These are phyloP conservation scores for Penicillium bovifimosum DNA, from an alignment of 495 filamentous ascomycete species.

Conservation along the genomic window DNA sequence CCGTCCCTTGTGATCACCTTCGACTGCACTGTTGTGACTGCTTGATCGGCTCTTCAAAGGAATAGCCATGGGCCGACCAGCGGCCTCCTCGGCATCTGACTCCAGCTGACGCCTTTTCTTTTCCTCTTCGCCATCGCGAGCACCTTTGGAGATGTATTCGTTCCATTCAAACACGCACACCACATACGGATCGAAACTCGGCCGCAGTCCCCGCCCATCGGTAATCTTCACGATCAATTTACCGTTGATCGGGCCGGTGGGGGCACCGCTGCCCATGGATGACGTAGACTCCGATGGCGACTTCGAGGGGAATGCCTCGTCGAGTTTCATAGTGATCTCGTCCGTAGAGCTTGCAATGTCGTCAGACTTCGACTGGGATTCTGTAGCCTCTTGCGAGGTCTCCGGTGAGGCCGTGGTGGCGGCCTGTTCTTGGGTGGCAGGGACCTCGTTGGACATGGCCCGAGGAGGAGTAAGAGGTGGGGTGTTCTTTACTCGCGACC, in stretches of 20 bases:
- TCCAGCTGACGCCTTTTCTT: slow-evolving; percentile 43
- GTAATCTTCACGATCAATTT: slow-evolving; percentile 84
- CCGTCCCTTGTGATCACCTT: slow-evolving; percentile 61
- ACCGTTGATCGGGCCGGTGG: slow-evolving; percentile 74
- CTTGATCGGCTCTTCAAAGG: slow-evolving; percentile 94
- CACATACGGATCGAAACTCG: slow-evolving; percentile 84
- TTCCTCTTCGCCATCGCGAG: slow-evolving; percentile 54
- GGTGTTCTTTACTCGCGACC: slow-evolving; percentile 72
- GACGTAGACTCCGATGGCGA: slow-evolving; percentile 1
- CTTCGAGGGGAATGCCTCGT: slow-evolving; percentile 37
- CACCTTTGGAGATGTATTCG: slow-evolving; percentile 88
- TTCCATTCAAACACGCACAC: slow-evolving; percentile 96
- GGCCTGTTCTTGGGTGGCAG: slow-evolving; percentile 31
- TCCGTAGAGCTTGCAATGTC: slow-evolving; percentile 30
- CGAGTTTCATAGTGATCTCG: slow-evolving; percentile 40
- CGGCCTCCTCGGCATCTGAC: slow-evolving; percentile 57
- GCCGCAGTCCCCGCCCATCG: slow-evolving; percentile 75
- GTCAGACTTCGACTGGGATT: slow-evolving; percentile 17
- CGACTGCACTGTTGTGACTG: slow-evolving; percentile 78
- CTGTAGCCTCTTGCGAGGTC: slow-evolving; percentile 18
- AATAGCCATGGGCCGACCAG: slow-evolving; percentile 80
- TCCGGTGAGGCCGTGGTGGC: slow-evolving; percentile 27
- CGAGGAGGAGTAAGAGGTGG: slow-evolving; percentile 81
- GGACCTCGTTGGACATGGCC: slow-evolving; percentile 65
- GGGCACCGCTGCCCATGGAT: slow-evolving; percentile 43